A percentile compares a stretch with the other conserved stretches of the same genome.
These are phyloP conservation scores for Endocladia muricata DNA, from an alignment of 31 red algal genomes.

Conservation along the genomic window DNA sequence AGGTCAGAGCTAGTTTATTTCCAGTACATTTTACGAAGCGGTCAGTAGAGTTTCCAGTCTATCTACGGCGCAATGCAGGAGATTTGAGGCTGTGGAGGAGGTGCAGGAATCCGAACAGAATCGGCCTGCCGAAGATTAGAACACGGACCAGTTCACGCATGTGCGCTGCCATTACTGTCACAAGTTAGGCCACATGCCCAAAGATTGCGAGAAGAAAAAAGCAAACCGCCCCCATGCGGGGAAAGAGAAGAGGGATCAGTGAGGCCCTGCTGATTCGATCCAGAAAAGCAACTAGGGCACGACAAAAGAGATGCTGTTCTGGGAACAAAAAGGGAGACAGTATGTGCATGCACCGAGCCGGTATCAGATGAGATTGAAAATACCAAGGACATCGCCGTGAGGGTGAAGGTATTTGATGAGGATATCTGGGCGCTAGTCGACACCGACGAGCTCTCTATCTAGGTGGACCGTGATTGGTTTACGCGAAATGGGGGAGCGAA, in stretches of 20 bases:
- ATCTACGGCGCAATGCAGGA: not conserved
- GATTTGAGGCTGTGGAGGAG: not conserved
- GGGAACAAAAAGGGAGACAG: not conserved
- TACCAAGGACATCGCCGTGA: not conserved
- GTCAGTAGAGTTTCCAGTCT: not conserved
- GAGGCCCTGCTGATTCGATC: not conserved
- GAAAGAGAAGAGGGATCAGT: not conserved
- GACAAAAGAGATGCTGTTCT: not conserved
- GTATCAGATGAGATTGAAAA: not conserved
- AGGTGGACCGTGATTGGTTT: not conserved
- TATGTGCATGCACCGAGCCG: slow-evolving; percentile 3
- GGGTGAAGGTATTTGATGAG: not conserved
- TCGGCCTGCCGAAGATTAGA: not conserved
- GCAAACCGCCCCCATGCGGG: too few species aligned
- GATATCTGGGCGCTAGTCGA: not conserved
- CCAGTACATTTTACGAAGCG: not conserved
- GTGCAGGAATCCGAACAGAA: not conserved
- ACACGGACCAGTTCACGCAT: not conserved
- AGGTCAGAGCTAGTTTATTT: not conserved
- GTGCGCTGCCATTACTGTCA: slow-evolving; percentile 8
- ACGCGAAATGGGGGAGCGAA: not conserved
- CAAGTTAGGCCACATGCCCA: not conserved
- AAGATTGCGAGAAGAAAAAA: not conserved
- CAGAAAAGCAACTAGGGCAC: not conserved
- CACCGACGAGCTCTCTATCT: not conserved